Evolutionary conservation across 208 protist genomes (phyloP).

Genomic region (Trichomonas vaginalis): DNA sequence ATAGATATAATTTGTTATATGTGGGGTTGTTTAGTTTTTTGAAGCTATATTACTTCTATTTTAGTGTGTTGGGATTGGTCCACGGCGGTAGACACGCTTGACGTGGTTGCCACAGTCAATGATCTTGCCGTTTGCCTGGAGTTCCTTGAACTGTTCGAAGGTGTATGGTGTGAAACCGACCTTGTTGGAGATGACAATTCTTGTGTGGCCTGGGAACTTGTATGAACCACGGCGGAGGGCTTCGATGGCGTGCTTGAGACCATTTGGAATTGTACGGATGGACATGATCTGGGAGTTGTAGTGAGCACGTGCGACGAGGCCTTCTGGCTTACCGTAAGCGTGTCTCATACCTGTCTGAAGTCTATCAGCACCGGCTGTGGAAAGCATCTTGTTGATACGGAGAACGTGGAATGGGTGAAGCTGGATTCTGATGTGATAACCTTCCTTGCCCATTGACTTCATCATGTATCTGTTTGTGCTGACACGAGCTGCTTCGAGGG

Average conservation of each 20-base stretch:
- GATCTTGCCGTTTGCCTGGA: not conserved
- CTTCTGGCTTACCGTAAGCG: too few species aligned
- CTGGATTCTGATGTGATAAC: slow-evolving; percentile 95
- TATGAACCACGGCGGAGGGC: not conserved
- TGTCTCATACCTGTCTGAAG: too few species aligned
- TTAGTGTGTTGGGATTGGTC: slow-evolving; percentile 8
- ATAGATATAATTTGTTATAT: too few species aligned
- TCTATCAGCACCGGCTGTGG: too few species aligned
- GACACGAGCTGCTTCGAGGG: slow-evolving; percentile 96
- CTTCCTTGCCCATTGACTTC: slow-evolving; percentile 84
- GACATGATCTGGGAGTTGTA: too few species aligned
- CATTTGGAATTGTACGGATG: slow-evolving; percentile 54
- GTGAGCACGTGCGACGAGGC: too few species aligned
- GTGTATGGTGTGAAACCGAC: slow-evolving; percentile 10
- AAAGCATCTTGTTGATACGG: too few species aligned
- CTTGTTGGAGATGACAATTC: not conserved
- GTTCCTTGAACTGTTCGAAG: not conserved
- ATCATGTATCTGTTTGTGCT: slow-evolving; percentile 96
- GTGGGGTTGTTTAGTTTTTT: too few species aligned
- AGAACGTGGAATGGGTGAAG: slow-evolving; percentile 95
- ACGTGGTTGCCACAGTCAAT: not conserved
- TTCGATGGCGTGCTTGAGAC: not conserved
- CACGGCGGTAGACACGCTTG: not conserved
- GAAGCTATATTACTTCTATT: too few species aligned
- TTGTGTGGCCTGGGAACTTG: not conserved